These are phyloP conservation scores for Trichophyton benhamiae DNA, from an alignment of 2,329 filamentous ascomycete genomes.

Conservation along the genomic window DNA sequence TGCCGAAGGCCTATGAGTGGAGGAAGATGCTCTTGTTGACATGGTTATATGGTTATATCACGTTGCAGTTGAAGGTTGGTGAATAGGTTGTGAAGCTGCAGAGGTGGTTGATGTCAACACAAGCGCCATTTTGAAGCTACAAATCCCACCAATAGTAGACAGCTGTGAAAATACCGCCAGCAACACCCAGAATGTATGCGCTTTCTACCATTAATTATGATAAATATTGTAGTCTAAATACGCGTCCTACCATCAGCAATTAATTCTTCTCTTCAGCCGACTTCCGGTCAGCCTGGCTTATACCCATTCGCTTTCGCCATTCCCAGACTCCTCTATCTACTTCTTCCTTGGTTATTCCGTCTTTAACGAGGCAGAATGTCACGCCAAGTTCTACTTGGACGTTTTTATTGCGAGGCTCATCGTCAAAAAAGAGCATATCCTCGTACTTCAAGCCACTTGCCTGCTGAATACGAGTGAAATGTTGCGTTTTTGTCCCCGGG, in stretches of 20 bases:
- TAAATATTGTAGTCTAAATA: neutral
- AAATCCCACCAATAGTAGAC: neutral
- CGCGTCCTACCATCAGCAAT: too few relatives aligned
- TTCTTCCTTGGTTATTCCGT: slow-evolving; percentile 66
- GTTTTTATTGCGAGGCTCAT: slow-evolving; percentile 75
- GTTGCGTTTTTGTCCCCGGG: slow-evolving; percentile 69
- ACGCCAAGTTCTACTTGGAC: slow-evolving; percentile 63
- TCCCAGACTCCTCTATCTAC: slow-evolving; percentile 65
- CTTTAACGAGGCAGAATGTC: slow-evolving; percentile 67
- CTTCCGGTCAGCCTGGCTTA: slow-evolving; percentile 18
- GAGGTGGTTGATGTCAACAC: neutral
- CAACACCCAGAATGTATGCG: neutral
- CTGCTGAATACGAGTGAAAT: slow-evolving; percentile 64
- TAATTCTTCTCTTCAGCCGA: slow-evolving; percentile 10
- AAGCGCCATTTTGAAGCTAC: neutral
- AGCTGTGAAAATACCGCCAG: neutral
- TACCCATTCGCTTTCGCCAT: slow-evolving; percentile 64
- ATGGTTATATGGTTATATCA: neutral
- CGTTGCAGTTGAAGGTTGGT: neutral
- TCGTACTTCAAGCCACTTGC: slow-evolving; percentile 58
- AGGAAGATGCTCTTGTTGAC: slow-evolving; percentile 18
- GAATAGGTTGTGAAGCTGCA: neutral
- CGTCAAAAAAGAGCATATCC: slow-evolving; percentile 94
- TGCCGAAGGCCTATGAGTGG: slow-evolving; percentile 7
- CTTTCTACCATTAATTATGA: neutral